These are phyloP conservation scores for Beta corolliflora DNA, from an alignment of 179 eudicot genomes.

Conservation along the genomic window DNA sequence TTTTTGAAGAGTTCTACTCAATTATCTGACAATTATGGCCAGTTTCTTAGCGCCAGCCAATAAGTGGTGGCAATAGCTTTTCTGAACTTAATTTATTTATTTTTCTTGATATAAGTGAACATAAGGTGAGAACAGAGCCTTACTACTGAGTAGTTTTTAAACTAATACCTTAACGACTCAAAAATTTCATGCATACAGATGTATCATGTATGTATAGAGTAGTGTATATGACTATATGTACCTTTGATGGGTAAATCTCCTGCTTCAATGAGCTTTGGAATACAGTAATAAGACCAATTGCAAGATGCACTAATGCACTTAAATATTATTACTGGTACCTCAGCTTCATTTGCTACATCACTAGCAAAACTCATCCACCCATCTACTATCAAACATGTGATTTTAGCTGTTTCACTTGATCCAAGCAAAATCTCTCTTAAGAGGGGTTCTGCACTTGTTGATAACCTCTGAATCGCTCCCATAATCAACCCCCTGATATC, in stretches of 20 bases:
- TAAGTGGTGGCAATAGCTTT: too few relatives aligned
- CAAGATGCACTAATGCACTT: conserved; percentile 28
- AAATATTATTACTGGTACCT: conserved; percentile 31
- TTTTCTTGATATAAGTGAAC: too few relatives aligned
- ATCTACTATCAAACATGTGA: conserved; percentile 35
- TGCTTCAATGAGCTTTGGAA: conserved; percentile 28
- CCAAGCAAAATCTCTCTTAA: conserved; percentile 42
- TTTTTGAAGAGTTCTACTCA: too few relatives aligned
- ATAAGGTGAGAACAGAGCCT: too few relatives aligned
- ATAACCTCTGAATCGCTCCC: background rate
- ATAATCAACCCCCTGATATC: background rate
- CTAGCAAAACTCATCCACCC: conserved; percentile 24
- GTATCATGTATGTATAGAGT: background rate
- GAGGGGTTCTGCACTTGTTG: conserved; percentile 18
- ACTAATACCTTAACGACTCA: background rate
- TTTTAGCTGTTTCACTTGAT: background rate
- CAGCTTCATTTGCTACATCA: conserved; percentile 35
- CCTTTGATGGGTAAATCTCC: conserved; percentile 26
- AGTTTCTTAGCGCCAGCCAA: too few relatives aligned
- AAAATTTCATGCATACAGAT: background rate
- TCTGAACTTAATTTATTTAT: too few relatives aligned
- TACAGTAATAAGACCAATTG: conserved; percentile 22
- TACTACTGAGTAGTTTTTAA: too few relatives aligned
- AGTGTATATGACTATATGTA: background rate
- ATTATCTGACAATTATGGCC: too few relatives aligned